Percentiles rank a stretch among this genome's conserved stretches.
phyloP scores from a whole-genome alignment of 176 grass and related monocot genomes.

The Thalia dealbata region DNA sequence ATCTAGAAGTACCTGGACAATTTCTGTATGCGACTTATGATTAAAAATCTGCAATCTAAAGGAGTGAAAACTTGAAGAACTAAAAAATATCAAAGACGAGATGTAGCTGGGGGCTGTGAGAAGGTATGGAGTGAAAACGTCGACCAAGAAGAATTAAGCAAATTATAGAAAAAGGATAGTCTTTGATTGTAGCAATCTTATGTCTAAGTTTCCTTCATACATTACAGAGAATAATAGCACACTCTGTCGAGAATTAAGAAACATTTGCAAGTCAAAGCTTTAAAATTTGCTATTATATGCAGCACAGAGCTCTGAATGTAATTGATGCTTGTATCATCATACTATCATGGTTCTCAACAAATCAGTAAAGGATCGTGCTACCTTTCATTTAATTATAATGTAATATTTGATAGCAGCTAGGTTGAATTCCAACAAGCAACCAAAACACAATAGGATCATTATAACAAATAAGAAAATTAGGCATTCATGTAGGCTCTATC shows the following conservation, averaged over 20 bases:
- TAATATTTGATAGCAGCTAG: background rate
- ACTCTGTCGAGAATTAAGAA: background rate
- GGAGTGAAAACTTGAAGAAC: background rate
- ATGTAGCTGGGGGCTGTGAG: background rate
- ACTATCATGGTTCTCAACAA: too few species aligned
- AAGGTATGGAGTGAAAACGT: background rate
- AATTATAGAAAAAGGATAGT: background rate
- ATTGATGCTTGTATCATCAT: too few species aligned
- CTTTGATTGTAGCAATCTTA: background rate
- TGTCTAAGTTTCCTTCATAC: background rate
- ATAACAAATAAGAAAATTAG: background rate
- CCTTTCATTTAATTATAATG: too few species aligned
- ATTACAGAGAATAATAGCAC: background rate
- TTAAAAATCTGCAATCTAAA: background rate
- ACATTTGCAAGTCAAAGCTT: background rate
- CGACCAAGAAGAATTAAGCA: background rate
- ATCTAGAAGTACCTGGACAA: conserved; percentile 12
- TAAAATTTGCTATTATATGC: background rate
- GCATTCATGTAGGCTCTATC: too few species aligned
- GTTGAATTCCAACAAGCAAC: background rate
- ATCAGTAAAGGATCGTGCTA: background rate
- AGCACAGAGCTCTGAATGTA: background rate
- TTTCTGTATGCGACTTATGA: background rate
- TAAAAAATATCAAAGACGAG: background rate
- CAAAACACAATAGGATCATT: background rate